Base-by-base conservation (phyloP, 2,329 filamentous ascomycete species). In the Colletotrichum liriopes region DNA sequence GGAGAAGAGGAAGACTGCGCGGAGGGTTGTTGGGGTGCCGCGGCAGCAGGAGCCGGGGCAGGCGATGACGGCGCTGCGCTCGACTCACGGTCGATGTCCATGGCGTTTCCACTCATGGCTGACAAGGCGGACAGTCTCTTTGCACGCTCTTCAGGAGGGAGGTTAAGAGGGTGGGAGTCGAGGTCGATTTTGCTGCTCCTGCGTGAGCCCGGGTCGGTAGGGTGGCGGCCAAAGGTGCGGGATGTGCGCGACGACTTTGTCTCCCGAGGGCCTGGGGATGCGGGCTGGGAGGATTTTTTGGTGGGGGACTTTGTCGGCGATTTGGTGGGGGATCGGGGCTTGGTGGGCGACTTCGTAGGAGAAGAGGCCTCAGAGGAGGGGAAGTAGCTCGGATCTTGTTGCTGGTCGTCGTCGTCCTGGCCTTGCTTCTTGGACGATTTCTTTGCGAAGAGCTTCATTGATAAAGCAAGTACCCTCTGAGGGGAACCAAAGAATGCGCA, bases 161-260 rank as follows among this genome's bases (percentile, higher is more conserved):
- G 90, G 79, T 98, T 98, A 64, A 98, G 89, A 49, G 96, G 96
- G 82, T 98, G 95, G 3, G 91, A 93, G 80, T 96, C 90, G 75
- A 87, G 87, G 80, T 94, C 91, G 79, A 86, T 83, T 80, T 90
- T 90, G 77, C 83, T 84, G 74, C 88, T 85, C 67, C 88, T 85
- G 20, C 80, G 80, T 39, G 81, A 82, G 64, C 82, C 82, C 32
- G 85, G 81, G 71, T 89, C 87, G 71, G 85, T 86, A 47, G 86
- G 82, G 73, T 87, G 84, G 73, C 87, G 84, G 67, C 79, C 80
- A 74, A 84, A 89, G 65, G 86, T 79, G 71, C 86, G 82, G 69
- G 84, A 84, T 62, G 79, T 81, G 74, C 83, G 84, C 47, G 84
- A 79, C 52, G 85, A 79, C 77, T 84, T 84, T 70, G 80, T 71